phyloP scores from a whole-genome alignment of 2,329 filamentous ascomycete species.

The Aspergillus tubingensis region DNA sequence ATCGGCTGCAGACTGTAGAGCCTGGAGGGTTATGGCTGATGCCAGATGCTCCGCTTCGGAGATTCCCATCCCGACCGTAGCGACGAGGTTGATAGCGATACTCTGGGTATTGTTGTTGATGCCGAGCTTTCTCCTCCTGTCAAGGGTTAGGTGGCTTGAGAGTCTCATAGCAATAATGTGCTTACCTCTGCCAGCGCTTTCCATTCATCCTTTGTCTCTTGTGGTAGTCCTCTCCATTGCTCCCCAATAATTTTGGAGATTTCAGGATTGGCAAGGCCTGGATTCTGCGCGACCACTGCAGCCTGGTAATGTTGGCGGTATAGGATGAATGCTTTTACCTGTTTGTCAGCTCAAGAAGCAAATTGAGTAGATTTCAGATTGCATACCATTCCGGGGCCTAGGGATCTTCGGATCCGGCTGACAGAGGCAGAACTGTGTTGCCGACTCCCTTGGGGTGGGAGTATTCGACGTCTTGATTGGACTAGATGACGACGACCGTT shows the following conservation, averaged over 20 bases:
- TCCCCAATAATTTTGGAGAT: slow-evolving; percentile 97
- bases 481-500: slow-evolving; percentile 35
- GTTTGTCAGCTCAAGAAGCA: not conserved
- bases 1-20: slow-evolving; percentile 43
- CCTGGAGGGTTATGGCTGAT: slow-evolving; percentile 41
- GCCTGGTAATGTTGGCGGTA: slow-evolving; percentile 93
- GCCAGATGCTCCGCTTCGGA: slow-evolving; percentile 36
- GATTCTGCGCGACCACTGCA: slow-evolving; percentile 75
- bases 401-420: slow-evolving; percentile 72
- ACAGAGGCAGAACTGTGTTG: slow-evolving; percentile 65
- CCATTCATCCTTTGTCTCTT: slow-evolving; percentile 80
- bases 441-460: slow-evolving; percentile 40
- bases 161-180: too few relatives aligned
- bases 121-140: slow-evolving; percentile 83
- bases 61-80: slow-evolving; percentile 56
- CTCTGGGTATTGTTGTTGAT: slow-evolving; percentile 85
- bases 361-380: not conserved
- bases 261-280: slow-evolving; percentile 89
- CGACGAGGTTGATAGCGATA: slow-evolving; percentile 92
- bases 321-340: slow-evolving; percentile 86
- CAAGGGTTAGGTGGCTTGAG: slow-evolving; percentile 6
- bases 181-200: slow-evolving; percentile 79
- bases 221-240: slow-evolving; percentile 79
- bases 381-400: slow-evolving; percentile 69
- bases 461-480: slow-evolving; percentile 33